Base-by-base conservation (phyloP, 2,329 filamentous ascomycete genomes). In the Aspergillus pseudoglaucus region DNA sequence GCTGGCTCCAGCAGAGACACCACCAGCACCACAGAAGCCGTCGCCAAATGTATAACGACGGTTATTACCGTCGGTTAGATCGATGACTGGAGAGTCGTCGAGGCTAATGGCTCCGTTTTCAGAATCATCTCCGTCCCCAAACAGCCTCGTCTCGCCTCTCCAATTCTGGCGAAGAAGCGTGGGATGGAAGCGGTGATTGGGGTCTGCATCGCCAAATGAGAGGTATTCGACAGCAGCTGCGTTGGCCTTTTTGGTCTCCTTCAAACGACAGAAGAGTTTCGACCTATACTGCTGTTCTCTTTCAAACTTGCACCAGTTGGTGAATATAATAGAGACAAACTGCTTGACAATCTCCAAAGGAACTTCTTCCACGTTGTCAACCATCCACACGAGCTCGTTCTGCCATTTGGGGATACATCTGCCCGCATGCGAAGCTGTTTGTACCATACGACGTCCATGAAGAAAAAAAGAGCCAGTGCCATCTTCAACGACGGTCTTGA, bases 1-100 rank as follows among this genome's bases (percentile, higher is more conserved):
- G 10, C 60, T 48, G 0, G 85, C 85, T 0, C 85, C 88, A 2
- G 77, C 70, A 0, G 85, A 86, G 1, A 81, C 79, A 4, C 88
- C 88, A 0, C 88, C 87, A 1, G 79, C 85, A 1, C 88, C 87
- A 30, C 81, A 85, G 53, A 88, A 93, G 0, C 79, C 75, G 59
- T 93, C 88, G 1, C 81, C 85, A 20, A 84, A 80, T 0, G 82
- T 86, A 51, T 88, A 88, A 35, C 70, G 72, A 3, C 58, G 53
- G 12, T 35, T 33, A n/a, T 44, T 59, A 42, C 52, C 30, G 1
- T 17, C 41, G 3, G 56, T 56, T 5, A 64, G 53, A 46, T 61
- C 60, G 30, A 63, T 47, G 3, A 62, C 30, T 14, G 12, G 44
- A 22, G 3, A 12, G 14, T 1, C 32, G 6, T 51, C 44, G 20